Evolutionary conservation across 2,329 filamentous ascomycete species (phyloP), one percentile per base, ranked within the genome.

Genomic region (Fusarium sp.): DNA sequence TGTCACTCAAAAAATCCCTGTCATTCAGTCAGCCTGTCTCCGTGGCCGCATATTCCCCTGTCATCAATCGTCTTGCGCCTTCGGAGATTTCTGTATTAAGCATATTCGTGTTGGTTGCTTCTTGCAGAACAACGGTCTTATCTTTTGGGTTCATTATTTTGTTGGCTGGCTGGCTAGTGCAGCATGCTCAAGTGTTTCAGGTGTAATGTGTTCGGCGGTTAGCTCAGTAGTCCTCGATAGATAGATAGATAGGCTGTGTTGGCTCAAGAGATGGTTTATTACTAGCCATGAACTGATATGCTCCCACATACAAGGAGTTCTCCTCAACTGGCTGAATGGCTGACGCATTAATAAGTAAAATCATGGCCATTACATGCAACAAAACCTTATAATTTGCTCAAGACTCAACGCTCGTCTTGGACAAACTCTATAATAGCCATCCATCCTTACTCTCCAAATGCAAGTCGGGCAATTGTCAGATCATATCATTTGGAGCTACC

Each of bases 111-210:
- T 22, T 33, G 44, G 35, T 59, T 38, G 33, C 50, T 39, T 39
- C 50, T 18, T 39, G 24, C 50, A 39, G 50, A 39, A n/a, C 33
- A 39, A 16, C 24, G 8, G 20, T 15, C 20, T 50, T 22, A 20
- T 35, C 44, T n/a, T 50, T 50, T n/a, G 31, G 93, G 93, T 77
- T 95, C 95, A 14, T 93, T 85, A 33, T 91, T 86, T 83, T 35
- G 18, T 57, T 35, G 39, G 30, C 14, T 35, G 13, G 18, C 10
- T 39, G 22, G 7, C n/a, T 15, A 33, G 38, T 28, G 54, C 30
- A 57, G 54, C 30, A 57, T 57, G n/a, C n/a, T 18, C 20, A 9
- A 57, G n/a, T 33, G 39, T 48, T 47, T 48, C 39, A 35, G 30
- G 38, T 28, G 42, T 28, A 28, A 26, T 35, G 31, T 26, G 30